Base-by-base conservation (phyloP, 441 rosid species). In the Euphorbia schlechtendalii region DNA sequence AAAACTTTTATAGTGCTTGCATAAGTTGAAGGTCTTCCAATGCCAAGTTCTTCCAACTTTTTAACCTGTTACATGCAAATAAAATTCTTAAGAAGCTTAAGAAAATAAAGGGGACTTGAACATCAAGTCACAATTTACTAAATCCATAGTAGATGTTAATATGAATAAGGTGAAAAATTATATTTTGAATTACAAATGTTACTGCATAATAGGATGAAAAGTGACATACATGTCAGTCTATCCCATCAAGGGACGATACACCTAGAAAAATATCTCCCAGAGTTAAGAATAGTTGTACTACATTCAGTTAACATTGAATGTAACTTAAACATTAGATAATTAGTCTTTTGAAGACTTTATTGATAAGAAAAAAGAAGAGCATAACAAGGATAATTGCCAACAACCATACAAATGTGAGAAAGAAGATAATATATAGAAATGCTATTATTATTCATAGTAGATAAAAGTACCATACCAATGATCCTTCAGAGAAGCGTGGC, bases 1-100 rank as follows among this genome's bases (percentile, higher is more conserved):
- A 95, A 81, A 63, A 95, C 97, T 78, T 80, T 89, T 67, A 95
- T 76, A 57, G 90, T 92, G 69, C 90, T 81, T 59, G 99, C 96
- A 73, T 95, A 95, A 40, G 99, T 89, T 18, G 98, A 92, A 71
- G 99, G 99, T 76, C 98, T 85, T 71, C 99, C 99, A 71, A 95
- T 95, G 71, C 99, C 99, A 63, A 95, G 92, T 81, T 95, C 99
- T 78, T 95, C 98, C 28, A 95, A 84, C 79, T 95, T 95, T 81
- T 92, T 89, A 71, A 92, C 88, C 99, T 95, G 75, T 67, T 68
- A 65, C 43, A 78, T 71, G 74, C 51, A 69, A 70, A 72, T 68
- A 27, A 45, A 53, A 68, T 45, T 57, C 43, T 21, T 66, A 61
- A 56, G 56, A 43, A 53, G 24, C n/a, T 3, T n/a, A 21, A 6